Base-by-base conservation (phyloP, 1,284 basidiomycete genomes). In the Ceratobasidium theobromae region DNA sequence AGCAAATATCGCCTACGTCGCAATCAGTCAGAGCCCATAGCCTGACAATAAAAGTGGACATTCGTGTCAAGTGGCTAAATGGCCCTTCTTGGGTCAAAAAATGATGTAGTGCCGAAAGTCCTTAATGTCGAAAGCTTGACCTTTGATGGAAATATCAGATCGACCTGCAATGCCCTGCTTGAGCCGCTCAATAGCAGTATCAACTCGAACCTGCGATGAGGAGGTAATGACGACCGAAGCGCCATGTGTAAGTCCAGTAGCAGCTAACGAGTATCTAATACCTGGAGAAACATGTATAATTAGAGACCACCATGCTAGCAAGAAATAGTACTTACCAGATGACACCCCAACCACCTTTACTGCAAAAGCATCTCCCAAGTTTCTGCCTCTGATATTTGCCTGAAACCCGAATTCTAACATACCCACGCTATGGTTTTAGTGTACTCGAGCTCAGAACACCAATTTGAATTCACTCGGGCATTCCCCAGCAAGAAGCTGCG, bases 161-260 rank as follows among this genome's bases (percentile, higher is more conserved):
- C 40, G 40, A 1, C 23, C 33, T 2, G 21, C 25, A 4, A 25
- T 48, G 18, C 21, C 62, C 16, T 48, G 46, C 18, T 62, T 54
- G n/a, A 68, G 35, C 16, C 21, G 40, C 11, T 53, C 45, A 23
- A 68, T 45, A 33, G 67, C 60, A 1, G 52, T 53, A 9, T 68
- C 48, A 11, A 68, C 67, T 25, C 57, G 54, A 6, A 23, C 33
- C 14, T 68, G 38, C 21, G 14, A 53, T 4, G 51, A 64, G 23
- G 60, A 65, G 14, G 67, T 45, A 14, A 68, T 51, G 18, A 68
- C 35, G 4, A 68, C 67, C 1, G 41, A 46, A 1, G 67, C 67
- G n/a, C 67, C 67, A 28, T 57, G 21, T 1, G 35, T 33, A 27
- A 68, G 67, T n/a, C 43, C 27, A 9, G 41, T 53, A 14, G 30